These are phyloP conservation scores for Galerina marginata DNA, from an alignment of 768 basidiomycete genomes.

Conservation along the genomic window DNA sequence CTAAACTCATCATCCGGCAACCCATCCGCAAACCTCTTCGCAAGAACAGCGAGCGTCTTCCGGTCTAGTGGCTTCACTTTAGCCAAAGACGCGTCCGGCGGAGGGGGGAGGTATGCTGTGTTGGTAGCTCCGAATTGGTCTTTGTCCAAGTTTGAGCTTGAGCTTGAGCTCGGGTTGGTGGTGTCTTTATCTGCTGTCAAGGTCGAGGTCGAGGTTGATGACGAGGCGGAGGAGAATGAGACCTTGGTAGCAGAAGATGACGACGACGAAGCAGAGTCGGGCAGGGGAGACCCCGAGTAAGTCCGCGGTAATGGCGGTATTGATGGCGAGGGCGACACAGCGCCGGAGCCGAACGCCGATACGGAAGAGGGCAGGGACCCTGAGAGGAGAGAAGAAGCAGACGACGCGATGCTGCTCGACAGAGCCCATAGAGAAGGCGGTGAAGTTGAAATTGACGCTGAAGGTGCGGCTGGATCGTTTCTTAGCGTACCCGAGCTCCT, in stretches of 20 bases:
- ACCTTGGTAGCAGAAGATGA: background rate
- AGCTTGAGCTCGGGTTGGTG: too few relatives aligned
- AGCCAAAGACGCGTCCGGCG: conserved; percentile 62
- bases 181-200: too few relatives aligned
- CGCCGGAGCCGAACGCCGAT: conserved; percentile 9
- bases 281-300: conserved; percentile 17
- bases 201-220: too few relatives aligned
- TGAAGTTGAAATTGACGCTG: background rate
- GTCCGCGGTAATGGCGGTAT: conserved; percentile 27
- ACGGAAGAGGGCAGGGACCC: conserved; percentile 22
- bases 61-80: conserved; percentile 69
- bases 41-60: conserved; percentile 66
- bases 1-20: conserved; percentile 89
- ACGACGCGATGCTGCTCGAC: conserved; percentile 46
- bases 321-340: conserved; percentile 10
- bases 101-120: conserved; percentile 67
- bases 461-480: background rate
- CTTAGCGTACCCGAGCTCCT: background rate
- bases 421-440: conserved; percentile 43
- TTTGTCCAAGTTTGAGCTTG: too few relatives aligned
- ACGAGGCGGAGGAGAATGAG: too few relatives aligned
- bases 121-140: conserved; percentile 60
- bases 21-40: conserved; percentile 78
- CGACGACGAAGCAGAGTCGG: conserved; percentile 4
- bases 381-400: conserved; percentile 44